Percentiles rank a stretch among this genome's conserved stretches.
Evolutionary conservation across 768 basidiomycete species (phyloP).

Genomic region (Phanerochaete carnosa): DNA sequence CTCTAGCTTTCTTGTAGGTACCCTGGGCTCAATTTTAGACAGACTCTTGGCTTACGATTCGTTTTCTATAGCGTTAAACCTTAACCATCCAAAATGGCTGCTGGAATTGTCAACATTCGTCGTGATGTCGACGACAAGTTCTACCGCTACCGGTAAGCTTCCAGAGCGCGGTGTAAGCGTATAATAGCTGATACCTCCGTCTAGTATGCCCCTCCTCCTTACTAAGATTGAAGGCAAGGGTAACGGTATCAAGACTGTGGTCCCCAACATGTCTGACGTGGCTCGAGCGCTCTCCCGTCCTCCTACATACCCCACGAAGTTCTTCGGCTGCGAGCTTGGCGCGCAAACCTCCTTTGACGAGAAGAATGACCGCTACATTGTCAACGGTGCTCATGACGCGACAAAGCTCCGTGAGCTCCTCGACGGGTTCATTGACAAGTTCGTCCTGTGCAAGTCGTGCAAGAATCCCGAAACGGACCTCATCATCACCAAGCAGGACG

Average conservation of each 20-base stretch:
- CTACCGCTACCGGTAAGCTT: slow-evolving; percentile 82
- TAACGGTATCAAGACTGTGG: slow-evolving; percentile 98
- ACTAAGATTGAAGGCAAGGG: slow-evolving; percentile 99
- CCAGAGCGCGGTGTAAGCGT: not conserved
- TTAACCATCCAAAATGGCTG: slow-evolving; percentile 80
- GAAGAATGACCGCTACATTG: slow-evolving; percentile 96
- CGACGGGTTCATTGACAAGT: slow-evolving; percentile 97
- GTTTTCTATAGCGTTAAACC: slow-evolving; percentile 52
- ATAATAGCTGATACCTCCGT: slow-evolving; percentile 10
- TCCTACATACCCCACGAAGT: slow-evolving; percentile 96
- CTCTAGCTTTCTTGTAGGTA: slow-evolving; percentile 36
- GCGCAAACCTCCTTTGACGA: slow-evolving; percentile 97
- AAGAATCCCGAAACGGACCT: slow-evolving; percentile 99
- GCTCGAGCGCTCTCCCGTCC: slow-evolving; percentile 94
- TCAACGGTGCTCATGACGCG: slow-evolving; percentile 95
- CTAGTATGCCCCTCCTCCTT: slow-evolving; percentile 91
- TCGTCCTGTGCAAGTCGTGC: slow-evolving; percentile 95
- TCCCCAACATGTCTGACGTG: slow-evolving; percentile 98
- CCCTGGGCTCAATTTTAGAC: not conserved
- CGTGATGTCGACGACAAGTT: slow-evolving; percentile 97
- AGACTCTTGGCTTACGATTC: not conserved
- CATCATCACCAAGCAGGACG: slow-evolving; percentile 82
- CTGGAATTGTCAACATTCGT: slow-evolving; percentile 87
- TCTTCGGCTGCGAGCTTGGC: slow-evolving; percentile 97
- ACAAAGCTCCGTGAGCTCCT: slow-evolving; percentile 91